Base-by-base conservation (phyloP, 805 yeast species). In the Priceomyces melissophilus region DNA sequence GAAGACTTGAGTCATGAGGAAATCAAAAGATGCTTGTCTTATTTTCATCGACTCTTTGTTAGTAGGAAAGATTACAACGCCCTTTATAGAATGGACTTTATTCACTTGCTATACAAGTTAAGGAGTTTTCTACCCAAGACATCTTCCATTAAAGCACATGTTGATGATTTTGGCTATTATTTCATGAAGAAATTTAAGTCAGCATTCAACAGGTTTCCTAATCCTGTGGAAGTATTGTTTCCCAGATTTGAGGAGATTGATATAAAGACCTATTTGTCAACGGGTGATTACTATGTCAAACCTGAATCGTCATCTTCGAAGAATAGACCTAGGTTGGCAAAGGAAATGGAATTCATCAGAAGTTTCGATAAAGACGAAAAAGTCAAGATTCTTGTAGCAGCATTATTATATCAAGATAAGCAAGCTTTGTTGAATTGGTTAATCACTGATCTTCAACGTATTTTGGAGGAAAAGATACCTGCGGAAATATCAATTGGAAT, bases 21-120 rank as follows among this genome's bases (percentile, higher is more conserved):
- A 37, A 63, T 91, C 34, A 81, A 80, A 48, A 71, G 75, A 36
- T 81, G 84, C 9, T 55, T 93, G 7, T 68, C 83, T 1, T 91
- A 78, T 54, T 80, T 89, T 53, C 87, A 86, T 54, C 68, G 86
- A 25, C 61, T 87, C 1, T 79, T 88, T 48, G 81, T 83, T 36
- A 52, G 62, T 2, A 71, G 79, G 36, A 73, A 78, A 31, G 82
- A 84, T 42, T 73, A 71, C 38, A 79, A 81, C 32, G 67, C 81
- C 0, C 62, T 76, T 27, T 82, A 73, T 51, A 67, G 96, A 38
- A 55, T 93, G 27, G 96, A 90, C 56, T 79, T 93, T 54, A 75
- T 91, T 74, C 52, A 75, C 20, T 64, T 84, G 51, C 62, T 84
- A 5, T 65, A 79, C 10, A 71, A 69, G 30, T 58, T 74, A 12